Base-by-base conservation (phyloP, 495 filamentous ascomycete genomes). In the Lindgomyces ingoldianus region DNA sequence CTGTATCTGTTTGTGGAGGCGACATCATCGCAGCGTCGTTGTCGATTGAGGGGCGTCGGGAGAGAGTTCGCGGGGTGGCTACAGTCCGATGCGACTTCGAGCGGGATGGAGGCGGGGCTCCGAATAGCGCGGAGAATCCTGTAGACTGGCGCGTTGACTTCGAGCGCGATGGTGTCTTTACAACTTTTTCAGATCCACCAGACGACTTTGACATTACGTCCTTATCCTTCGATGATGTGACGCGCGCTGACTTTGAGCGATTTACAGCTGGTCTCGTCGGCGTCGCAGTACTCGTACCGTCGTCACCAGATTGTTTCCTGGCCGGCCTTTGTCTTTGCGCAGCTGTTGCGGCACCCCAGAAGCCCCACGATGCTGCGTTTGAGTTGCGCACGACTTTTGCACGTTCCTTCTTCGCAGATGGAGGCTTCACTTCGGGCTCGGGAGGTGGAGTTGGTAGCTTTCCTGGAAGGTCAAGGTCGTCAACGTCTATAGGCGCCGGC, bases 371-470 rank as follows among this genome's bases (percentile, higher is more conserved):
- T 6, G 77, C 73, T 10, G 72, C 70, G 25, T 74, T 78, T 25
- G 76, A 64, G 11, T 77, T 74, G 25, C 81, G 82, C 47, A 84
- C 83, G 27, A 83, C 77, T 41, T 80, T 79, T 14, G 84, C 67
- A 18, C 85, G 84, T 57, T 87, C 85, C 63, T 86, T 87, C 72
- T 83, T 86, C 12, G 74, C 75, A 1, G 80, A 71, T 2, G 76
- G 72, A 30, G 79, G 75, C 53, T 77, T 74, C 4, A 69, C 46
- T 29, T 69, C 74, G 12, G 77, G 73, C 57, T 84, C 81, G 27
- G 80, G 81, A 18, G 83, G 80, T 12, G 84, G 82, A n/a, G 81
- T 84, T 18, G 81, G 81, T 39, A 81, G 80, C 19, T 70, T 75
- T 21, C 36, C 46, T 6, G 66, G 56, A 14, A 61, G 53, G 1